These are phyloP conservation scores for Lecanicillium sp. DNA, from an alignment of 2,329 filamentous ascomycete genomes.

Conservation along the genomic window DNA sequence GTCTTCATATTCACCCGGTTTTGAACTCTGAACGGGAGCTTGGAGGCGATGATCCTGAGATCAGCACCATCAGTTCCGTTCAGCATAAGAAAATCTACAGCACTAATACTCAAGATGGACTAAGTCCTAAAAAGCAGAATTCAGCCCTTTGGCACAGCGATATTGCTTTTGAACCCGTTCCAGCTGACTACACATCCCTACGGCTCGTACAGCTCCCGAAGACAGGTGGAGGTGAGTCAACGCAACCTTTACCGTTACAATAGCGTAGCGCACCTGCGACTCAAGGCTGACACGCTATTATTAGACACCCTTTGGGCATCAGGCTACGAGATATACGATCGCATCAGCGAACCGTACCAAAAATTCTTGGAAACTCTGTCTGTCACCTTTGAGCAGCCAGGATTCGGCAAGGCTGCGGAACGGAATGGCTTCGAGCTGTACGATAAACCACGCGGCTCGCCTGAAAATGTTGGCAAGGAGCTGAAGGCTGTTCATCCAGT, in stretches of 20 bases:
- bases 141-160: constrained; percentile 52
- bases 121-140: constrained; percentile 33
- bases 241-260: no score
- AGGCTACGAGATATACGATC: constrained; percentile 59
- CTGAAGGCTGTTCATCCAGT: constrained; percentile 46
- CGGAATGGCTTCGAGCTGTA: constrained; percentile 38
- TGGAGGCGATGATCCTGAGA: constrained; percentile 49
- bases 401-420: constrained; percentile 41
- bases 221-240: constrained; percentile 42
- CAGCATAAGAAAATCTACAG: constrained; percentile 43
- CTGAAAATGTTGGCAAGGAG: constrained; percentile 39
- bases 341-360: constrained; percentile 48
- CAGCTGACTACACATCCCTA: constrained; percentile 55
- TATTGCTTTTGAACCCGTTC: constrained; percentile 57
- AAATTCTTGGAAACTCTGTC: constrained; percentile 52
- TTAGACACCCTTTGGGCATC: constrained; percentile 59
- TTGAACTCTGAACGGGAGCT: constrained; percentile 44
- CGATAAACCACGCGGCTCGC: constrained; percentile 35
- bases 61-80: constrained; percentile 56
- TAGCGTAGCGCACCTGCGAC: no score
- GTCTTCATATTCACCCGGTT: constrained; percentile 54
- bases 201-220: constrained; percentile 44
- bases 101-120: constrained; percentile 24
- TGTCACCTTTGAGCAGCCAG: constrained; percentile 43
- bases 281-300: not conserved